Conservation (phyloP, 257 asterid species). For the Solanum chiquidenum region DNA sequence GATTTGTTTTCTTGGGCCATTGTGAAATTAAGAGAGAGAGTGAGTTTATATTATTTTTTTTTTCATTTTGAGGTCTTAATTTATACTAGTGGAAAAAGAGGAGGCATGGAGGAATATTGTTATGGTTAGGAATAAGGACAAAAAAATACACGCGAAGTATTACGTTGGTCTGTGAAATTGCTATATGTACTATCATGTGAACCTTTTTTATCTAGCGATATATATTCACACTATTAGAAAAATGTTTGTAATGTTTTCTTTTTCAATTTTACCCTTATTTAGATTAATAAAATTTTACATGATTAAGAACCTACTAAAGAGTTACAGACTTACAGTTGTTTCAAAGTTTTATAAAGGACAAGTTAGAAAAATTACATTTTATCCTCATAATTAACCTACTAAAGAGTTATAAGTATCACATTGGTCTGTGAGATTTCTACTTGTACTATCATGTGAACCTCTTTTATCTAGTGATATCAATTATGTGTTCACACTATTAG, state of each 20-base stretch:
- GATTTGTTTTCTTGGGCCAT: conserved; percentile 18
- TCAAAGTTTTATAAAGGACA: neutral
- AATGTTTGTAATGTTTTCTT: neutral
- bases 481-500: neutral
- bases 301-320: neutral
- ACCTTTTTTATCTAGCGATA: neutral
- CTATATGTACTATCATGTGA: neutral
- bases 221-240: neutral
- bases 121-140: neutral
- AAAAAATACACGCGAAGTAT: neutral
- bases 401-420: neutral
- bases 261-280: neutral
- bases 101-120: neutral
- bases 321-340: neutral
- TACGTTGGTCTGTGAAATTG: neutral
- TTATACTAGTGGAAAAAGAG: neutral
- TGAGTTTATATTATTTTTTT: no score
- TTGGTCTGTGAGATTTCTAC: neutral
- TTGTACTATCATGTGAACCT: neutral
- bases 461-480: neutral
- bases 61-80: neutral
- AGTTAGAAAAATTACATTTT: neutral
- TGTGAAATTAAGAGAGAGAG: neutral
- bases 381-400: neutral
- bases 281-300: neutral